Evolutionary conservation across 768 basidiomycete genomes (phyloP).

Genomic region (Termitomyces sp.): DNA sequence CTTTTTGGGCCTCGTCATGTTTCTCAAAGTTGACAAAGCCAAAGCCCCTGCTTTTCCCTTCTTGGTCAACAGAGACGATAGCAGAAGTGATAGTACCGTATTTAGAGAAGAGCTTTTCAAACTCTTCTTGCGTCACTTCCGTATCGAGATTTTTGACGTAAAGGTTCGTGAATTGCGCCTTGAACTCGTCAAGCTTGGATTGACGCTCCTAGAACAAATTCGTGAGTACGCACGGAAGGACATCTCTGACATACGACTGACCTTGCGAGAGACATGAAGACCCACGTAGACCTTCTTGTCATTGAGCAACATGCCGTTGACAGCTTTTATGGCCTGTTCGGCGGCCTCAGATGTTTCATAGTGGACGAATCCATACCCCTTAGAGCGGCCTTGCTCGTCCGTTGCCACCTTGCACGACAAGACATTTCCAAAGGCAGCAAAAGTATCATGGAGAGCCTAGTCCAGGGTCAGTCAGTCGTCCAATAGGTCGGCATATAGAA

Average conservation of each 20-base stretch:
- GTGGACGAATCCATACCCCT: slow-evolving; percentile 98
- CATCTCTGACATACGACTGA: slow-evolving; percentile 20
- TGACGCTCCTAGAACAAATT: slow-evolving; percentile 69
- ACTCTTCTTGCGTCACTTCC: slow-evolving; percentile 81
- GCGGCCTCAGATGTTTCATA: slow-evolving; percentile 98
- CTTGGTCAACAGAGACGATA: slow-evolving; percentile 75
- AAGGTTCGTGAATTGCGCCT: slow-evolving; percentile 94
- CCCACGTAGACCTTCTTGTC: slow-evolving; percentile 99
- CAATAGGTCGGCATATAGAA: background rate
- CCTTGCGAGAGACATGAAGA: slow-evolving; percentile 95
- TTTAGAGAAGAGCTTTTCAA: slow-evolving; percentile 69
- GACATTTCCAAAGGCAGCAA: slow-evolving; percentile 98
- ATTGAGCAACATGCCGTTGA: slow-evolving; percentile 98
- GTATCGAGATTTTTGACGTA: slow-evolving; percentile 96
- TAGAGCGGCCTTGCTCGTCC: slow-evolving; percentile 92
- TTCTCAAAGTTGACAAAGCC: slow-evolving; percentile 96
- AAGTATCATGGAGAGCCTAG: slow-evolving; percentile 98
- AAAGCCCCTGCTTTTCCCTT: slow-evolving; percentile 93
- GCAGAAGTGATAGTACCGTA: slow-evolving; percentile 89
- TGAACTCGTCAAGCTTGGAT: slow-evolving; percentile 98
- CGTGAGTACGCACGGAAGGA: background rate
- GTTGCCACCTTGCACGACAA: slow-evolving; percentile 98
- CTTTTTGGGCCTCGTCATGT: slow-evolving; percentile 88
- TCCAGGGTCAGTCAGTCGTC: background rate
- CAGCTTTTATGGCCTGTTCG: slow-evolving; percentile 93